Conservation (phyloP, 495 filamentous ascomycete genomes). For the Melanomma pulvis-pyrius region DNA sequence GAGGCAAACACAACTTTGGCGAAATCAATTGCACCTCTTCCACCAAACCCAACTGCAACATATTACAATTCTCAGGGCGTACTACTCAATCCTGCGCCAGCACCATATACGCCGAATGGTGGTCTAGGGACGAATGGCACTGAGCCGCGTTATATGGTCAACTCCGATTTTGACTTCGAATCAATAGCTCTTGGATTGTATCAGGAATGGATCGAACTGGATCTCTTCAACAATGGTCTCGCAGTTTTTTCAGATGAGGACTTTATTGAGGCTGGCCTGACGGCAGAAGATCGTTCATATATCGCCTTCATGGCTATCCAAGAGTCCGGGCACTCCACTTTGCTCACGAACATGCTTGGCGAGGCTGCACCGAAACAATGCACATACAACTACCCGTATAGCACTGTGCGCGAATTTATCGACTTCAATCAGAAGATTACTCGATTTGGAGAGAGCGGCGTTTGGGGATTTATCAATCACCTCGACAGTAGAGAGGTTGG, state of each 20-base stretch:
- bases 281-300: constrained; percentile 66
- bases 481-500: constrained; percentile 76
- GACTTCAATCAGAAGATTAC: constrained; percentile 89
- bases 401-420: constrained; percentile 74
- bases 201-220: constrained; percentile 86
- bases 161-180: constrained; percentile 48
- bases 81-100: constrained; percentile 65
- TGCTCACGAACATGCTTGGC: constrained; percentile 82
- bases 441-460: constrained; percentile 78
- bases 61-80: constrained; percentile 73
- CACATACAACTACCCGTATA: constrained; percentile 80
- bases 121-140: constrained; percentile 81
- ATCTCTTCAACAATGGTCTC: constrained; percentile 82
- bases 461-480: constrained; percentile 82
- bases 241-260: constrained; percentile 69
- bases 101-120: constrained; percentile 65
- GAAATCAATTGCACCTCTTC: constrained; percentile 35
- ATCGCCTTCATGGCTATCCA: constrained; percentile 87
- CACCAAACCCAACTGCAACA: constrained; percentile 47
- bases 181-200: constrained; percentile 62
- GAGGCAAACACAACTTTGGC: constrained; percentile 35
- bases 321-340: constrained; percentile 77
- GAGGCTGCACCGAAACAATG: constrained; percentile 72
- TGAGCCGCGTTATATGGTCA: constrained; percentile 66
- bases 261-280: constrained; percentile 69